Evolutionary conservation across 2,329 filamentous ascomycete species (phyloP).

Genomic region (Hypoxylon sp.): DNA sequence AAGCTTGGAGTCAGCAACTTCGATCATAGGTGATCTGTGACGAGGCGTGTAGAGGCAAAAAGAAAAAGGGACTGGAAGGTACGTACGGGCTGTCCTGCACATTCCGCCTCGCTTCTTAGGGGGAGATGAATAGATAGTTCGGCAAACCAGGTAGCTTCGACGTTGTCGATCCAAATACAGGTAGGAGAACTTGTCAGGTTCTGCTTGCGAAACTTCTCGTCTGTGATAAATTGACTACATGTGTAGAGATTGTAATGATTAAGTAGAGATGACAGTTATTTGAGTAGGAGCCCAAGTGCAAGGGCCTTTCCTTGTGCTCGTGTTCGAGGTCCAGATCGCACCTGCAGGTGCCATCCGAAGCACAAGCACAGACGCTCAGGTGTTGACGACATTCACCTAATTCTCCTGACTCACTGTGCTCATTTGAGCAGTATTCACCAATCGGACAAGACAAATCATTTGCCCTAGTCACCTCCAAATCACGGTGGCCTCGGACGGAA

Average conservation of each 20-base stretch:
- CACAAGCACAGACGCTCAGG: conserved; percentile 7
- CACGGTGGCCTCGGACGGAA: conserved; percentile 9
- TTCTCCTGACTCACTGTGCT: too few relatives aligned
- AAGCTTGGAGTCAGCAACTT: neutral
- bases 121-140: neutral
- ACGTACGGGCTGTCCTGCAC: conserved; percentile 34
- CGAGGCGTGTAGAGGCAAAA: neutral
- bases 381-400: too few relatives aligned
- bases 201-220: neutral
- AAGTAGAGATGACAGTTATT: neutral
- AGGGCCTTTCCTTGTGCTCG: conserved; percentile 8
- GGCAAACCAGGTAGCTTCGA: neutral
- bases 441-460: neutral
- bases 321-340: conserved; percentile 1
- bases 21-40: neutral
- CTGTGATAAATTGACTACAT: too few relatives aligned
- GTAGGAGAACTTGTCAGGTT: neutral
- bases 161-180: neutral
- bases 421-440: too few relatives aligned
- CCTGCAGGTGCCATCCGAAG: conserved; percentile 6
- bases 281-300: neutral
- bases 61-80: neutral
- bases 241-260: neutral
- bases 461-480: neutral
- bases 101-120: conserved; percentile 13